A percentile compares a stretch with the other conserved stretches of the same genome.
phyloP scores from a whole-genome alignment of 176 grass and related monocot species.

The Rhipidocladum racemiflorum region DNA sequence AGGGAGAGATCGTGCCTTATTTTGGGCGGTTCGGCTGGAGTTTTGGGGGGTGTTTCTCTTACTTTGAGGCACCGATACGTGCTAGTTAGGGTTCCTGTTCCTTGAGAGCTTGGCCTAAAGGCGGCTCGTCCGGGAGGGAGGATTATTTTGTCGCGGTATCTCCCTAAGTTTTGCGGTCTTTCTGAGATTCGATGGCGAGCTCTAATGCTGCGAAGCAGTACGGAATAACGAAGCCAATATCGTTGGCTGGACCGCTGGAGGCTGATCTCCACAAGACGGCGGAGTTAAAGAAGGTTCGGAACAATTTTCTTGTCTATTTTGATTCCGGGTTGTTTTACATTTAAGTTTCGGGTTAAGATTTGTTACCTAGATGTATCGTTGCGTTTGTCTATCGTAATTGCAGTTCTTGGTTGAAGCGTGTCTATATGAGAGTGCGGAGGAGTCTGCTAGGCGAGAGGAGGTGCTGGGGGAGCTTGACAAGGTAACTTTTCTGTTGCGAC shows the following conservation, averaged over 20 bases:
- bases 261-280: conserved; percentile 54
- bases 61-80: not conserved
- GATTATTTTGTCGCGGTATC: not conserved
- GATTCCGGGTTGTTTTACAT: not conserved
- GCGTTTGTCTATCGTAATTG: not conserved
- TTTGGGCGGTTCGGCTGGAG: not conserved
- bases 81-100: not conserved
- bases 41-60: not conserved
- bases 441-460: conserved; percentile 59
- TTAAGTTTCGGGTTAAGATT: not conserved
- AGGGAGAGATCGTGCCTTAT: not conserved
- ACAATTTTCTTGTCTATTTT: not conserved
- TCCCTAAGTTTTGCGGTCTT: not conserved
- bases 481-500: conserved; percentile 26
- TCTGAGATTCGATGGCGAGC: conserved; percentile 31
- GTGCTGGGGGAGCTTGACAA: conserved; percentile 73
- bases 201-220: conserved; percentile 42
- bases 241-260: conserved; percentile 54
- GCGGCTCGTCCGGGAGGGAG: not conserved
- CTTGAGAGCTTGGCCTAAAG: not conserved
- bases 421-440: conserved; percentile 62
- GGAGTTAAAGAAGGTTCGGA: conserved; percentile 59
- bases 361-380: not conserved
- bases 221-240: conserved; percentile 70
- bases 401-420: conserved; percentile 70